phyloP scores from a whole-genome alignment of 306 rosid species.

The Boehmeria nivea region DNA sequence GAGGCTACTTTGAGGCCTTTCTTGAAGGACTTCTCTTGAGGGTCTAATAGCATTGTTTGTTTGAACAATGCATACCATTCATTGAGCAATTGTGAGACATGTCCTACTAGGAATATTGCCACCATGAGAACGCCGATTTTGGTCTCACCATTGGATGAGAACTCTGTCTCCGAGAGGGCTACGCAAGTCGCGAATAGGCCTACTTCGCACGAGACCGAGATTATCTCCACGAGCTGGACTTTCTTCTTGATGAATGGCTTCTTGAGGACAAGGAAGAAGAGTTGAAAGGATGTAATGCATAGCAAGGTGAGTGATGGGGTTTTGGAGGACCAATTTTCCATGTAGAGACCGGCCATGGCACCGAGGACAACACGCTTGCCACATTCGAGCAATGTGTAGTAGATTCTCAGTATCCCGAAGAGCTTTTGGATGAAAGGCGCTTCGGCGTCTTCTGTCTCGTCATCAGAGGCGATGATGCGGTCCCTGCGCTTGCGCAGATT shows the following conservation, averaged over 20 bases:
- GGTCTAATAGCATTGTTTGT: constrained; percentile 58
- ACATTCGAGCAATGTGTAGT: constrained; percentile 63
- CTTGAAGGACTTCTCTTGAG: constrained; percentile 43
- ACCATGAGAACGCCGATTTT: constrained; percentile 56
- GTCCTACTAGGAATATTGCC: constrained; percentile 54
- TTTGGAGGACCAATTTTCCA: constrained; percentile 35
- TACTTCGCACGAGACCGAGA: constrained; percentile 56
- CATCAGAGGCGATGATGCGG: constrained; percentile 70
- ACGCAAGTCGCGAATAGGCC: constrained; percentile 43
- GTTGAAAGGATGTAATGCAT: constrained; percentile 62
- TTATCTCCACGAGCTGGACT: constrained; percentile 78
- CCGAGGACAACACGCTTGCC: constrained; percentile 55
- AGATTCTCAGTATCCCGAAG: constrained; percentile 88
- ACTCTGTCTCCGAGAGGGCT: constrained; percentile 39
- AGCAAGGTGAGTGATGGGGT: constrained; percentile 44
- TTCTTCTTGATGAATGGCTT: constrained; percentile 89
- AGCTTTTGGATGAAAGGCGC: constrained; percentile 88
- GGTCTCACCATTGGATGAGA: constrained; percentile 34
- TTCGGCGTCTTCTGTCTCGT: constrained; percentile 91
- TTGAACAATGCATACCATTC: constrained; percentile 74
- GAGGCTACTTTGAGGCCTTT: constrained; percentile 56
- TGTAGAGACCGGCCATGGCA: constrained; percentile 53
- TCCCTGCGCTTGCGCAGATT: constrained; percentile 36
- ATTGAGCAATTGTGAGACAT: constrained; percentile 46
- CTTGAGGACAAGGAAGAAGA: constrained; percentile 80